Base-by-base conservation (phyloP, 2,329 filamentous ascomycete genomes). In the Akanthomyces dipterigenus region DNA sequence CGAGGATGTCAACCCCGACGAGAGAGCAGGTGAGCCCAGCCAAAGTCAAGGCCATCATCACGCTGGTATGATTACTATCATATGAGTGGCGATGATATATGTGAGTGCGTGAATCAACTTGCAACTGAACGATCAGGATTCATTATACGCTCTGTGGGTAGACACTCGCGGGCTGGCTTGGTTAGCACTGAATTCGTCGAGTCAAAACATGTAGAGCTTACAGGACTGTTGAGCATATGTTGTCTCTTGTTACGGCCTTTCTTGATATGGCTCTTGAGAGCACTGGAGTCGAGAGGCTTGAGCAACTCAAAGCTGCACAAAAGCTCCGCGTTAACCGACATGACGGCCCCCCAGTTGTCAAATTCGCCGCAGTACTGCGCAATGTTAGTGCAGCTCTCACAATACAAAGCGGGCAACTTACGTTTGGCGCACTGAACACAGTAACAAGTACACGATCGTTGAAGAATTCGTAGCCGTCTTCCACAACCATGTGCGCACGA, bases 401-500 rank as follows among this genome's bases (percentile, higher is more conserved):
- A 22, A 36, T 20, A 26, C 14, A 4, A 9, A 26, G 3, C 4
- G 16, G 51, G 42, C 18, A 54, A 83, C 91, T 83, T 80, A 96
- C 92, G 71, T 99, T 99, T 28, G 95, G 95, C 55, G 95, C 95
- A 65, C 92, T 97, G 73, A 99, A 99, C 1, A 99, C 93, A 2
- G 95, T 99, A 50, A 99, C 95, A 63, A 99, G 76, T 50, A 97
- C 89, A 62, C 95, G 84, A 73, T 99, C 95, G 64, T 90, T 96
- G 75, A 98, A 99, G 75, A 99, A 99, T 71, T 99, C 95, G 75
- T 99, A 99, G 12, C 95, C 95, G 72, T 99, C 95, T 75, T 99
- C 95, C 24, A 99, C 95, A 57, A 99, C 95, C 95, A 98, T 98
- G 77, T 99, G 95, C 54, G 95, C 95, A 67, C 95, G 88, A 73